Conservation (phyloP, 2,329 filamentous ascomycete genomes). For the Alternaria brassicae region DNA sequence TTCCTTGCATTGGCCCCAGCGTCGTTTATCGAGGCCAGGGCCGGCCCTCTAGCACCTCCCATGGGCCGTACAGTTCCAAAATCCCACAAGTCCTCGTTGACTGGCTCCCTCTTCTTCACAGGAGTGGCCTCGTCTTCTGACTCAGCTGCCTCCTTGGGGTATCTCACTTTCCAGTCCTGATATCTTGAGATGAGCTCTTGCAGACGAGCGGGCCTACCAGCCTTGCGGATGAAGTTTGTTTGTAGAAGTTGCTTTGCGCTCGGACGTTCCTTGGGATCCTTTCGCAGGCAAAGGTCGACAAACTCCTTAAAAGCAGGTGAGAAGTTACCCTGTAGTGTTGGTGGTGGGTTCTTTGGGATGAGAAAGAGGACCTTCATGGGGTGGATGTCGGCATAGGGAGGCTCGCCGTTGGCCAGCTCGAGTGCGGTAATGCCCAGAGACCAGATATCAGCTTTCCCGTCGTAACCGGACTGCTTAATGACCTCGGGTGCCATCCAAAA, state of each 20-base stretch:
- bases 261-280: constrained; percentile 88
- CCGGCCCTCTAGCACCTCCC: constrained; percentile 59
- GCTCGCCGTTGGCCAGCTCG: constrained; percentile 89
- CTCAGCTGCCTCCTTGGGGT: constrained; percentile 71
- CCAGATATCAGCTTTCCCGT: constrained; percentile 98
- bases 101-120: constrained; percentile 52
- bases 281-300: constrained; percentile 73
- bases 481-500: constrained; percentile 99
- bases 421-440: constrained; percentile 93
- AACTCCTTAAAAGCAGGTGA: constrained; percentile 60
- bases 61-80: constrained; percentile 92
- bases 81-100: constrained; percentile 93
- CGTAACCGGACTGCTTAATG: constrained; percentile 97
- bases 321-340: constrained; percentile 66
- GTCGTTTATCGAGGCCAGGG: constrained; percentile 77
- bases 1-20: constrained; percentile 77
- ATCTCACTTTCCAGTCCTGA: constrained; percentile 82
- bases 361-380: constrained; percentile 98
- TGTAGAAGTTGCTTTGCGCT: constrained; percentile 85
- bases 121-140: constrained; percentile 48
- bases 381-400: constrained; percentile 94
- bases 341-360: constrained; percentile 92
- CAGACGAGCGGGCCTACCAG: constrained; percentile 94
- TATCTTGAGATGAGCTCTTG: constrained; percentile 94
- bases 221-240: constrained; percentile 87